These are phyloP conservation scores for Batrachochytrium dendrobatidis DNA, from an alignment of 371 early-diverging fungal genomes.

Conservation along the genomic window DNA sequence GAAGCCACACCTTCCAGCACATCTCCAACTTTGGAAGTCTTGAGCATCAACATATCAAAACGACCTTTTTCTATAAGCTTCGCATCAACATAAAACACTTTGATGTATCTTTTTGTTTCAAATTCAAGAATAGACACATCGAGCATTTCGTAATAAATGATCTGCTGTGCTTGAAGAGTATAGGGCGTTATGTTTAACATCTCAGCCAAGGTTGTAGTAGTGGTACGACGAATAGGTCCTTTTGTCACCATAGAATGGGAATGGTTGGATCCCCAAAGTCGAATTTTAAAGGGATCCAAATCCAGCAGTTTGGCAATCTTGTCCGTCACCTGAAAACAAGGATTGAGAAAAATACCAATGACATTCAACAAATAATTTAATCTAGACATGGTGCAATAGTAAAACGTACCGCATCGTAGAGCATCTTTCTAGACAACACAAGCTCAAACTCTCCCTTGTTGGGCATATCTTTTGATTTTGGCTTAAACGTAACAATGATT, in stretches of 20 bases:
- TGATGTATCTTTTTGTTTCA: constrained; percentile 61
- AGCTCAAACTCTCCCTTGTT: constrained; percentile 37
- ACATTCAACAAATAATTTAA: background rate
- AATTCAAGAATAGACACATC: constrained; percentile 72
- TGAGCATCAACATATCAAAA: constrained; percentile 28
- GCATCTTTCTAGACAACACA: constrained; percentile 54
- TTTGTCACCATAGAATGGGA: constrained; percentile 31
- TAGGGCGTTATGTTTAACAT: constrained; percentile 44
- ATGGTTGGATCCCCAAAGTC: constrained; percentile 44
- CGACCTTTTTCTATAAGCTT: constrained; percentile 32
- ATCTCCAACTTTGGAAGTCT: constrained; percentile 19
- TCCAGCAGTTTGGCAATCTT: constrained; percentile 50
- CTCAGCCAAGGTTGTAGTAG: constrained; percentile 48
- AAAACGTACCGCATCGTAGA: constrained; percentile 48
- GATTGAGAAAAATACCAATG: background rate
- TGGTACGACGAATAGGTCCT: constrained; percentile 38
- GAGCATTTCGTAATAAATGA: constrained; percentile 75
- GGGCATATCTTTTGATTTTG: constrained; percentile 36
- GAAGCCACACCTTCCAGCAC: constrained; percentile 3
- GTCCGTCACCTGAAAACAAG: constrained; percentile 29
- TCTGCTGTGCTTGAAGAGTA: constrained; percentile 6
- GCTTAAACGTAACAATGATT: constrained; percentile 60
- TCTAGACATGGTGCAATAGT: background rate
- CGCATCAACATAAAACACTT: constrained; percentile 30
- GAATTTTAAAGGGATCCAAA: constrained; percentile 60